These are phyloP conservation scores for Usnea hakonensis DNA, from an alignment of 495 filamentous ascomycete species.

Conservation along the genomic window DNA sequence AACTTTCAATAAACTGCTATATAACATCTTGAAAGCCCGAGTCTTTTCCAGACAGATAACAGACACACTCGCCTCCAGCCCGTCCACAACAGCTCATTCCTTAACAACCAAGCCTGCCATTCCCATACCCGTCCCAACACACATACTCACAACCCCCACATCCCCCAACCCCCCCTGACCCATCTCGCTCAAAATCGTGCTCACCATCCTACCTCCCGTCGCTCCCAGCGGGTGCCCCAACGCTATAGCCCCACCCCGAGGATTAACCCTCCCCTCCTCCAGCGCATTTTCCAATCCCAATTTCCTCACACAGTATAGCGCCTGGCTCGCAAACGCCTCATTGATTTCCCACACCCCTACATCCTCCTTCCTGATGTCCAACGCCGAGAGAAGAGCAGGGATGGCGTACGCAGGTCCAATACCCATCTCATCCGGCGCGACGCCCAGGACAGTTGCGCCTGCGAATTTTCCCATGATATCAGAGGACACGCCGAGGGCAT, in stretches of 20 bases:
- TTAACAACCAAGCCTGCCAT: conserved; percentile 81
- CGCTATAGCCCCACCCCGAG: conserved; percentile 88
- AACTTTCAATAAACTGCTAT: too few species aligned
- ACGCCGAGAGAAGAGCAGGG: conserved; percentile 61
- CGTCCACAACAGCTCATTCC: conserved; percentile 41
- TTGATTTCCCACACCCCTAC: conserved; percentile 78
- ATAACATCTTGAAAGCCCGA: not conserved
- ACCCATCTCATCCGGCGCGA: conserved; percentile 87
- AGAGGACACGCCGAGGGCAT: conserved; percentile 57
- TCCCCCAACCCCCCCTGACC: conserved; percentile 52
- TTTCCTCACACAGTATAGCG: conserved; percentile 68
- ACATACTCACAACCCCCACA: conserved; percentile 76
- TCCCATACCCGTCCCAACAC: conserved; percentile 87
- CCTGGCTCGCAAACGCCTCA: conserved; percentile 89
- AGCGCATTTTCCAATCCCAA: conserved; percentile 57
- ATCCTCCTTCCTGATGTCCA: conserved; percentile 57
- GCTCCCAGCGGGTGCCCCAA: conserved; percentile 90
- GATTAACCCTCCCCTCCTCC: conserved; percentile 66
- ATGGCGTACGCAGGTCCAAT: conserved; percentile 81
- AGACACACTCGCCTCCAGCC: not conserved
- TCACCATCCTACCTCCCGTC: conserved; percentile 76
- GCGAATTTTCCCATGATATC: conserved; percentile 76
- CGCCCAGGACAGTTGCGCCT: conserved; percentile 62
- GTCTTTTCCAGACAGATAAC: not conserved
- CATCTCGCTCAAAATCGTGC: conserved; percentile 64